These are phyloP conservation scores for Cercospora citrullina DNA, from an alignment of 2,329 filamentous ascomycete species.

Conservation along the genomic window DNA sequence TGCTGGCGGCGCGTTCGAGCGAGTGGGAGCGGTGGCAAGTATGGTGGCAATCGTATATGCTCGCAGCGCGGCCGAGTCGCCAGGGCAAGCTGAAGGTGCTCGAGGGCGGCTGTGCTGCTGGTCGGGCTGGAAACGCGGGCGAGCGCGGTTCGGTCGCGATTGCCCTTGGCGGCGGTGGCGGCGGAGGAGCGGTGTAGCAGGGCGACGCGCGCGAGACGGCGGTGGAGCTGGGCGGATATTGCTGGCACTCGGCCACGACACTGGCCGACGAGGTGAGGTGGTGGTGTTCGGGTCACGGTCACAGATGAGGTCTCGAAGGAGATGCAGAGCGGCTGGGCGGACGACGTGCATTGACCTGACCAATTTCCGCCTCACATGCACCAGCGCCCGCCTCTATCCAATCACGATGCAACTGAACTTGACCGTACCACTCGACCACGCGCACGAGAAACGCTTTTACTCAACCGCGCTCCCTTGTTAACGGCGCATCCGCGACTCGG, in stretches of 20 bases:
- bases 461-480: not conserved
- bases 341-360: conserved; percentile 1
- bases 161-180: conserved; percentile 2
- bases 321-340: conserved; percentile 3
- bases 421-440: not conserved
- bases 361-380: conserved; percentile 2
- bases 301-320: conserved; percentile 6
- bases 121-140: conserved; percentile 15
- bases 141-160: conserved; percentile 17
- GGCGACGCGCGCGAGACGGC: not conserved
- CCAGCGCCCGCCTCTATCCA: not conserved
- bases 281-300: conserved; percentile 1
- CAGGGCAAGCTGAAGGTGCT: conserved; percentile 6
- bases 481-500: not conserved
- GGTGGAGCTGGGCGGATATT: not conserved
- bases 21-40: conserved; percentile 1
- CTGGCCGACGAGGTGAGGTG: not conserved
- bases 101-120: conserved; percentile 8
- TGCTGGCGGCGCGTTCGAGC: conserved; percentile 5
- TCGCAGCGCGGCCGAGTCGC: not conserved
- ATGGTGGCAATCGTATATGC: conserved; percentile 2
- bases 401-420: not conserved
- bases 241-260: not conserved
- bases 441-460: not conserved
- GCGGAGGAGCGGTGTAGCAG: not conserved